Base-by-base conservation (phyloP, 345 rosid species). In the Hibiscus mutabilis region DNA sequence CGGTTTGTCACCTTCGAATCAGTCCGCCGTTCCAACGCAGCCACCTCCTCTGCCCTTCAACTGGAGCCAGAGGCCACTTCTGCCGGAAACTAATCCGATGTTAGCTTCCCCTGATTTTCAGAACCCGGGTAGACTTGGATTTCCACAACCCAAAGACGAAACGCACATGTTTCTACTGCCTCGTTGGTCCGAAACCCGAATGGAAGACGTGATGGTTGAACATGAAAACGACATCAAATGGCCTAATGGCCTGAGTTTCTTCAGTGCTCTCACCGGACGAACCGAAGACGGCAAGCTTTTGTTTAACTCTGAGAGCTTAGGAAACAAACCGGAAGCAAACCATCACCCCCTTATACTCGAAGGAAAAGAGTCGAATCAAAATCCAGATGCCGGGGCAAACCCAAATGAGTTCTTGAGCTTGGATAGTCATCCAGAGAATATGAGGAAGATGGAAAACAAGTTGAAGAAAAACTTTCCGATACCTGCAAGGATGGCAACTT, bases 141-240 rank as follows among this genome's bases (percentile, higher is more conserved):
- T 81, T 78, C 92, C 86, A 25, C 96, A 79, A 71, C 78, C 85
- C 66, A 88, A 78, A 73, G 96, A 86, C 53, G 90, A 82, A 72
- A 77, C 93, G 33, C 88, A 86, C 82, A 90, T 83, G 93, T 88
- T 89, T 84, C 80, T 85, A 42, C 84, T 80, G 56, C 90, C 90
- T 25, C 89, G 84, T 73, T 62, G 87, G 3, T 76, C 87, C 0
- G 87, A 85, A 77, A 21, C 79, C 47, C 78, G 72, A 60, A 80
- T 84, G 81, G 89, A 87, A 3, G 86, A 78, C 5, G 78, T 84
- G 84, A 86, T 86, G 81, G 88, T 83, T 40, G 94, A 90, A 33
- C 92, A 86, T 1, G 91, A 92, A 74, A 84, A 75, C 1, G 98
- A 95, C 76, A 88, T 89, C 81, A 89, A 95, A 80, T 90, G 99